These are phyloP conservation scores for Diaporthe sp. DNA, from an alignment of 2,329 filamentous ascomycete genomes.

Conservation along the genomic window DNA sequence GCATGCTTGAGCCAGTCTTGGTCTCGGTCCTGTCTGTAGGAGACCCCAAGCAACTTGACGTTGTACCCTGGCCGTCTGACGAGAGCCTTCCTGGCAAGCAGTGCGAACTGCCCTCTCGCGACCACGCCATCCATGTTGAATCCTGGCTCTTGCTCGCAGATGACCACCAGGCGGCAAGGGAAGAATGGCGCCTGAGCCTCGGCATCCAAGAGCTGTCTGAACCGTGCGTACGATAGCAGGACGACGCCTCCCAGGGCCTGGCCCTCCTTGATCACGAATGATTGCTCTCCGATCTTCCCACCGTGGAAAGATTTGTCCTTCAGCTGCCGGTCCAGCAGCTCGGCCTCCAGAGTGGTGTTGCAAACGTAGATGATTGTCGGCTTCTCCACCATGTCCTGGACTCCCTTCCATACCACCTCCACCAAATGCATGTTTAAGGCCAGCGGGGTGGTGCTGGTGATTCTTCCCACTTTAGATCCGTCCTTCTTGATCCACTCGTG, in stretches of 20 bases:
- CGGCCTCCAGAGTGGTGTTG: conserved; percentile 1
- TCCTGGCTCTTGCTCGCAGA: background rate
- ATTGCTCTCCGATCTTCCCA: background rate
- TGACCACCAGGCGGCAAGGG: background rate
- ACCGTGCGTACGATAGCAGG: background rate
- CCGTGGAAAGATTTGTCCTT: background rate
- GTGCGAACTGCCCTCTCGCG: background rate
- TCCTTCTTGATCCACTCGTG: background rate
- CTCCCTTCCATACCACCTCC: background rate
- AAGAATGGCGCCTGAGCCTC: background rate
- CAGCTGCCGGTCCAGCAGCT: background rate
- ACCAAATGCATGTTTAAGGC: background rate
- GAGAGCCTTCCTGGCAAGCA: background rate
- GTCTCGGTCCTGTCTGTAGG: background rate
- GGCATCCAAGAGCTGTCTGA: background rate
- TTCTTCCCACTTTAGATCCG: background rate
- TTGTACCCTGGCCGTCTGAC: background rate
- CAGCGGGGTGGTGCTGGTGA: background rate
- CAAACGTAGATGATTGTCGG: background rate
- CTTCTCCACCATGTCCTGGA: background rate
- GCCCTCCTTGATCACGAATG: background rate
- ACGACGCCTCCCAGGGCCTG: background rate
- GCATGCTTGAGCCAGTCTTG: background rate
- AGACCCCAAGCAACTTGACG: background rate
- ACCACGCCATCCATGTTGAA: background rate